Evolutionary conservation across 345 rosid species (phyloP).

Genomic region (Aurinia saxatilis): DNA sequence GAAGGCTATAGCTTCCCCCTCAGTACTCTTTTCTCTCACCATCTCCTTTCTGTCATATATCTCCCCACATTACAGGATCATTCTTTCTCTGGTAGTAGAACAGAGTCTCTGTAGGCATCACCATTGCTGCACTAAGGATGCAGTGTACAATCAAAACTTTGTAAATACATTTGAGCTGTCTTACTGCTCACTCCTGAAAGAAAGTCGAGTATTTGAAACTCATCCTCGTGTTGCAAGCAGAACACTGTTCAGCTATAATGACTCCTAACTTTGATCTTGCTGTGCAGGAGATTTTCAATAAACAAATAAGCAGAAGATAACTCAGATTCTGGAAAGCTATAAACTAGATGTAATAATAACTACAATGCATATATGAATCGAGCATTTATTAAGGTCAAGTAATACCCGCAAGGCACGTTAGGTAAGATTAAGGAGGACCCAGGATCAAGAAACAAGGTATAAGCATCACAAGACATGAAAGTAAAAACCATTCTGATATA

Average conservation of each 20-base stretch:
- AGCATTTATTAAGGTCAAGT: slow-evolving; percentile 6
- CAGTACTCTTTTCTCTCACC: too few species aligned
- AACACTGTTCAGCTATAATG: background rate
- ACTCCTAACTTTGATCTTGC: background rate
- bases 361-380: slow-evolving; percentile 13
- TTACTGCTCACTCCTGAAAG: background rate
- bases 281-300: background rate
- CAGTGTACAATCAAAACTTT: slow-evolving; percentile 6
- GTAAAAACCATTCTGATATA: too few species aligned
- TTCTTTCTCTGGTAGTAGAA: slow-evolving; percentile 49
- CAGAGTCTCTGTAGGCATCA: slow-evolving; percentile 74
- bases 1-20: too few species aligned
- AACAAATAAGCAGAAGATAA: background rate
- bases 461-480: slow-evolving; percentile 76
- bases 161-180: background rate
- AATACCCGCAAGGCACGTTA: slow-evolving; percentile 81
- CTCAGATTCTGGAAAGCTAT: background rate
- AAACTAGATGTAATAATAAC: background rate
- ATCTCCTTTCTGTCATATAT: slow-evolving; percentile 62
- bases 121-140: slow-evolving; percentile 55
- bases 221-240: slow-evolving; percentile 4
- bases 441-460: slow-evolving; percentile 66
- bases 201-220: background rate
- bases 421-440: slow-evolving; percentile 65
- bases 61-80: slow-evolving; percentile 90